A percentile compares a stretch with the other conserved stretches of the same genome.
phyloP scores from a whole-genome alignment of 345 rosid genomes.

The Lepidium sativum region DNA sequence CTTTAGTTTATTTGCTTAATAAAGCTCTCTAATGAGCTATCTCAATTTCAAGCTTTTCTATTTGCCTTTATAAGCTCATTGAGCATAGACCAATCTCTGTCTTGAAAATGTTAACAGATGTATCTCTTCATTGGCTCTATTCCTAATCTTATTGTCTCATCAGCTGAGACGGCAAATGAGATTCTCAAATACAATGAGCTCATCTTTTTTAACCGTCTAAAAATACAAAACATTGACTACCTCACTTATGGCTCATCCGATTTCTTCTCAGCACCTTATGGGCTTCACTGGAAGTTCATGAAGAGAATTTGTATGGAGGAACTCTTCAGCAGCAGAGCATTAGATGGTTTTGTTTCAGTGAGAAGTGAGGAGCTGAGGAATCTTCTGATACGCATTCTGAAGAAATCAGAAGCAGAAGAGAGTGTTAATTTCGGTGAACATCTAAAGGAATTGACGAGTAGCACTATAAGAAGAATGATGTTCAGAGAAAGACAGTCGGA shows the following conservation, averaged over 20 bases:
- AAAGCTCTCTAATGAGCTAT: no score
- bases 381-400: slow-evolving; percentile 28
- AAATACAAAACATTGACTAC: slow-evolving; percentile 45
- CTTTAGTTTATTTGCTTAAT: no score
- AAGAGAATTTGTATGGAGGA: slow-evolving; percentile 65
- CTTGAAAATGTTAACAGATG: no score
- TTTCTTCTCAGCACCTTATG: slow-evolving; percentile 58
- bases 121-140: slow-evolving; percentile 63
- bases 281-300: slow-evolving; percentile 73
- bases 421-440: slow-evolving; percentile 38
- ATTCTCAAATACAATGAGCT: slow-evolving; percentile 52
- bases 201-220: slow-evolving; percentile 43
- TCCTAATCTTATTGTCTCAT: slow-evolving; percentile 54
- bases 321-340: slow-evolving; percentile 43
- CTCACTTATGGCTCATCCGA: slow-evolving; percentile 72
- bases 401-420: slow-evolving; percentile 36
- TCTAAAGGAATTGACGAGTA: slow-evolving; percentile 53
- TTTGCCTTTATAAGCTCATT: no score
- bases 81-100: no score
- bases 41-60: no score
- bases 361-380: slow-evolving; percentile 39
- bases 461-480: slow-evolving; percentile 53
- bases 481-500: slow-evolving; percentile 40
- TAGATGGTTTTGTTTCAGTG: slow-evolving; percentile 36
- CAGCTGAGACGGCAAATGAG: slow-evolving; percentile 47